These are phyloP conservation scores for Terana coerulea DNA, from an alignment of 768 basidiomycete genomes.

Conservation along the genomic window DNA sequence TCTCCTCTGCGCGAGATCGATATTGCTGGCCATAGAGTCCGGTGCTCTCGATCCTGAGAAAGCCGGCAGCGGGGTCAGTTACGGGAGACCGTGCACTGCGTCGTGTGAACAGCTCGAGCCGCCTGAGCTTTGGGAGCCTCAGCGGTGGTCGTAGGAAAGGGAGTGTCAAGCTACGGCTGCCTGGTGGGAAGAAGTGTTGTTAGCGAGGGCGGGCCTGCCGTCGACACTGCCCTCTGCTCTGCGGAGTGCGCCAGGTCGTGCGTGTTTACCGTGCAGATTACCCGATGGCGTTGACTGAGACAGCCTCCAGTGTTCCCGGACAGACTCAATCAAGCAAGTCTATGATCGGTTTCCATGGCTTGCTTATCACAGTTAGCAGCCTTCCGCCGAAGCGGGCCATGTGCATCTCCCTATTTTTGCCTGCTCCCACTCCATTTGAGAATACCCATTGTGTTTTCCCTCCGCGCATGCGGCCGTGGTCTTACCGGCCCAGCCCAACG, in stretches of 20 bases:
- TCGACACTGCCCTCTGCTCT: no score
- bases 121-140: conserved; percentile 80
- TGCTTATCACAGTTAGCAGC: neutral
- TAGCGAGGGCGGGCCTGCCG: conserved; percentile 27
- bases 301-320: no score
- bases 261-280: no score
- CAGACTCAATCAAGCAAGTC: neutral
- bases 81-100: conserved; percentile 91
- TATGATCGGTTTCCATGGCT: neutral
- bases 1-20: conserved; percentile 78
- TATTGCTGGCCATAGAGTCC: conserved; percentile 87
- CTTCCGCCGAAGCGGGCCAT: neutral
- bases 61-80: conserved; percentile 92
- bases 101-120: conserved; percentile 87
- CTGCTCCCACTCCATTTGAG: conserved; percentile 8
- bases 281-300: no score
- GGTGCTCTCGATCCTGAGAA: conserved; percentile 91
- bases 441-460: conserved; percentile 1
- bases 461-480: neutral
- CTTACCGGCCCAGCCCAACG: neutral
- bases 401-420: neutral
- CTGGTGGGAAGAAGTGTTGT: conserved; percentile 52
- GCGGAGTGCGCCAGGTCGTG: no score
- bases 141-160: conserved; percentile 60
- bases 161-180: conserved; percentile 58